Conservation (phyloP, 768 basidiomycete species). For the Gelatoporia subvermispora region DNA sequence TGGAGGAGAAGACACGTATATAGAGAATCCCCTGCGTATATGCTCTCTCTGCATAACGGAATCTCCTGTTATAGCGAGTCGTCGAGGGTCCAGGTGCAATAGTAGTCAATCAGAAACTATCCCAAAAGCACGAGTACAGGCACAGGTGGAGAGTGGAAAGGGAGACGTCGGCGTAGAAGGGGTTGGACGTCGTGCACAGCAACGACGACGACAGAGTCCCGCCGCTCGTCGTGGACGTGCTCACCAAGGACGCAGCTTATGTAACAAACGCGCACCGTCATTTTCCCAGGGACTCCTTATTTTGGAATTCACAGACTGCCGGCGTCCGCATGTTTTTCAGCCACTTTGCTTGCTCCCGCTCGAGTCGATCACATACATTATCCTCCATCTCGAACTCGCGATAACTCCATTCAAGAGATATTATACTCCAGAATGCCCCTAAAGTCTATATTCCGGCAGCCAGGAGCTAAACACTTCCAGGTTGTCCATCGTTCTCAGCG, state of each 20-base stretch:
- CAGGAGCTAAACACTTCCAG: conserved; percentile 91
- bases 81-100: no score
- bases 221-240: neutral
- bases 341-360: no score
- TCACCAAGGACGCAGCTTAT: neutral
- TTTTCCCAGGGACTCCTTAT: neutral
- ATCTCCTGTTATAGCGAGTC: neutral
- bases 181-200: neutral
- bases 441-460: conserved; percentile 86
- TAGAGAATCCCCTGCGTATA: conserved; percentile 74
- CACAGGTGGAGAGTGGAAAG: neutral
- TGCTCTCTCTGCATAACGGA: conserved; percentile 68
- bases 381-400: no score
- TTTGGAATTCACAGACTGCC: neutral
- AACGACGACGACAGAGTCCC: neutral
- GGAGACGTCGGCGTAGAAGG: no score
- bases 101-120: neutral
- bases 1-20: conserved; percentile 61
- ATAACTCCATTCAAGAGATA: neutral
- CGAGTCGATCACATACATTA: neutral
- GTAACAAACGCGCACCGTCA: neutral
- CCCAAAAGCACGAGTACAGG: neutral
- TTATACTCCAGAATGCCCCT: conserved; percentile 46
- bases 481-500: conserved; percentile 95
- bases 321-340: neutral